A percentile compares a stretch with the other conserved stretches of the same genome.
These are phyloP conservation scores for Leucosporidium creatinivorum DNA, from an alignment of 768 basidiomycete genomes.

Conservation along the genomic window DNA sequence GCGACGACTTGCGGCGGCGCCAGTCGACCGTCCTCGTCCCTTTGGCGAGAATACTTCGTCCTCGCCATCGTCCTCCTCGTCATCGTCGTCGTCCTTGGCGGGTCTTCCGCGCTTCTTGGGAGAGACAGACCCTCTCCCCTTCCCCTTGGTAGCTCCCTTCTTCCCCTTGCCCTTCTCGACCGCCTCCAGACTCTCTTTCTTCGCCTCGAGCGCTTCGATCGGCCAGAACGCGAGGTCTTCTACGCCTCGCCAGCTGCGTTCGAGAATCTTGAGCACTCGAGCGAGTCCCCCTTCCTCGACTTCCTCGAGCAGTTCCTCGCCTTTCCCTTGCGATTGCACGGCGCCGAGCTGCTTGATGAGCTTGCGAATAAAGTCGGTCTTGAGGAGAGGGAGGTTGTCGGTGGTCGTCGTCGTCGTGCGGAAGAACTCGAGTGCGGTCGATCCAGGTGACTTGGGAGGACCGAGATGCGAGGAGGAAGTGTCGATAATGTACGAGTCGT, in stretches of 20 bases:
- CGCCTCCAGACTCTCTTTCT: background rate
- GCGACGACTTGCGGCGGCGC: background rate
- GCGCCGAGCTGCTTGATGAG: slow-evolving; percentile 58
- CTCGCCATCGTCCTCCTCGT: slow-evolving; percentile 35
- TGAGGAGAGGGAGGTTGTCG: slow-evolving; percentile 52
- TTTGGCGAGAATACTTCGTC: slow-evolving; percentile 34
- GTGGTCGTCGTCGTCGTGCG: slow-evolving; percentile 48
- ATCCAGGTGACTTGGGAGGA: slow-evolving; percentile 49
- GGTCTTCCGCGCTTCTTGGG: too few species aligned
- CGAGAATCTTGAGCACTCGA: slow-evolving; percentile 66
- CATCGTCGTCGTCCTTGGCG: slow-evolving; percentile 35
- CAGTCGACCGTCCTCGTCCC: background rate
- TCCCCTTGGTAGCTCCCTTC: slow-evolving; percentile 27
- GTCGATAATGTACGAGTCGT: slow-evolving; percentile 53
- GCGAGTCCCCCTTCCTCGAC: slow-evolving; percentile 59
- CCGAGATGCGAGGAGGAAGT: slow-evolving; percentile 43
- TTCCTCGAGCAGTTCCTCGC: slow-evolving; percentile 49
- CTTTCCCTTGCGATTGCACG: slow-evolving; percentile 33
- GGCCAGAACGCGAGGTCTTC: slow-evolving; percentile 70
- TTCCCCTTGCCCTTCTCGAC: slow-evolving; percentile 41
- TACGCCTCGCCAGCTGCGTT: slow-evolving; percentile 66
- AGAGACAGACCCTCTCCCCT: background rate
- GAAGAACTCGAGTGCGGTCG: slow-evolving; percentile 50
- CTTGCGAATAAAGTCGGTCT: slow-evolving; percentile 56
- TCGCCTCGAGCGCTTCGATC: slow-evolving; percentile 3